Evolutionary conservation across 1,139 yeast species (phyloP), one percentile per base, ranked within the genome.

Genomic region (Hyphopichia fennica): DNA sequence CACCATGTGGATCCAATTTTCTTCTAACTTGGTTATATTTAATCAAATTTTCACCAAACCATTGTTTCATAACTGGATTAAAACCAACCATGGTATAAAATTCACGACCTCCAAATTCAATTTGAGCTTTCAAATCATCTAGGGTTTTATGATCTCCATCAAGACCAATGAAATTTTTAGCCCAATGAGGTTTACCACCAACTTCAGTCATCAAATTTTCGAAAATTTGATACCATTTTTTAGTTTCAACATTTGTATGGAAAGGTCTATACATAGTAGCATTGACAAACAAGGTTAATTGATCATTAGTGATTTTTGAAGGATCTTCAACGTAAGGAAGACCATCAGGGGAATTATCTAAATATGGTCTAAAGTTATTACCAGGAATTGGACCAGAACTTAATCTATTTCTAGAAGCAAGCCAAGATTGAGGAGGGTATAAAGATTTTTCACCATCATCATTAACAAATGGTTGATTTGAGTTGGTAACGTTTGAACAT

Each of bases 121-220:
- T 48, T 51, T 73, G 79, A 20, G 65, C 67, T 22, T 60, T 37
- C 43, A 69, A 65, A 45, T 71, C 73, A 34, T 64, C 69, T 3
- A 61, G 63, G 1, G 70, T 65, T 45, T 65, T 67, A 41, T 67
- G 69, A 11, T 54, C 55, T 7, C 71, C 72, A 9, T 68, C 69
- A 27, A 82, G 66, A 2, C 96, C 96, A 50, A 90, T 75, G 60
- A 90, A 93, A 65, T 91, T 91, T 72, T 93, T 93, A n/a, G 99
- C 99, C 99, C 99, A 93, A 62, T 93, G 99, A 1, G 99, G 99
- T 60, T 84, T 87, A 38, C 99, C 99, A 33, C 87, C 91, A 18
- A 86, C 91, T 29, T 79, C 81, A 41, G 75, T 74, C 74, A 91
- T 73, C 1, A 88, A 78, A 44, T 79, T 77, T 63, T 93, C 99